These are phyloP conservation scores for Fusarium chlamydosporum DNA, from an alignment of 2,329 filamentous ascomycete species.

Conservation along the genomic window DNA sequence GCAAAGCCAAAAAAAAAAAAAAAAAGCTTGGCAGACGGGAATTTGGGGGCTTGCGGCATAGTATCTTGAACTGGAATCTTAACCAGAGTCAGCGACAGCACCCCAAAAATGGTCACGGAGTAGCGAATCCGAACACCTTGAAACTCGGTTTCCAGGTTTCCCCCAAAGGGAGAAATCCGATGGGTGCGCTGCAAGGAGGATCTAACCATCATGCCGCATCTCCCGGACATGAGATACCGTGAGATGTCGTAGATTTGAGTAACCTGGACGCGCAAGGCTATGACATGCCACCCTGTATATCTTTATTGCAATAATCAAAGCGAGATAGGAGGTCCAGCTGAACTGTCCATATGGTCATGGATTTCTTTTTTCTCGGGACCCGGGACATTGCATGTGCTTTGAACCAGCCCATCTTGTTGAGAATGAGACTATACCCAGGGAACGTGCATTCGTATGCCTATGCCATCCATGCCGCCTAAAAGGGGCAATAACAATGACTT, in stretches of 20 bases:
- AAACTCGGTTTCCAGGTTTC: conserved; percentile 30
- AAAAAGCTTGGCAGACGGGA: conserved; percentile 29
- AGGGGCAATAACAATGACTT: conserved; percentile 37
- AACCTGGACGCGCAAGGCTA: conserved; percentile 30
- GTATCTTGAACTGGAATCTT: conserved; percentile 20
- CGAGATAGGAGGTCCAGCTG: conserved; percentile 33
- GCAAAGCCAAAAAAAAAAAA: conserved; percentile 31
- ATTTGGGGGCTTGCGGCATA: conserved; percentile 21
- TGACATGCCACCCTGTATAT: conserved; percentile 34
- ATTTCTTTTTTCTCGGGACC: conserved; percentile 33
- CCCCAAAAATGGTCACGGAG: conserved; percentile 29
- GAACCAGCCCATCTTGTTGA: conserved; percentile 40
- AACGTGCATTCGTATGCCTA: conserved; percentile 35
- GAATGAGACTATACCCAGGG: conserved; percentile 42
- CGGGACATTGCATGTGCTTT: conserved; percentile 28
- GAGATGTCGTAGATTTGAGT: conserved; percentile 25
- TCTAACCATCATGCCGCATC: conserved; percentile 30
- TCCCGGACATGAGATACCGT: conserved; percentile 39
- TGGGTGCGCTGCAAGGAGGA: conserved; percentile 34
- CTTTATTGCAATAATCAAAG: conserved; percentile 31
- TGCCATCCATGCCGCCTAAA: conserved; percentile 3
- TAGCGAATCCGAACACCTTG: conserved; percentile 38
- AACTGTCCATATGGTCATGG: conserved; percentile 36
- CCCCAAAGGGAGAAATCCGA: conserved; percentile 37
- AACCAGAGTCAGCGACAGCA: background rate